A percentile compares a stretch with the other conserved stretches of the same genome.
phyloP scores from a whole-genome alignment of 345 rosid genomes.

The Corymbia maculata region DNA sequence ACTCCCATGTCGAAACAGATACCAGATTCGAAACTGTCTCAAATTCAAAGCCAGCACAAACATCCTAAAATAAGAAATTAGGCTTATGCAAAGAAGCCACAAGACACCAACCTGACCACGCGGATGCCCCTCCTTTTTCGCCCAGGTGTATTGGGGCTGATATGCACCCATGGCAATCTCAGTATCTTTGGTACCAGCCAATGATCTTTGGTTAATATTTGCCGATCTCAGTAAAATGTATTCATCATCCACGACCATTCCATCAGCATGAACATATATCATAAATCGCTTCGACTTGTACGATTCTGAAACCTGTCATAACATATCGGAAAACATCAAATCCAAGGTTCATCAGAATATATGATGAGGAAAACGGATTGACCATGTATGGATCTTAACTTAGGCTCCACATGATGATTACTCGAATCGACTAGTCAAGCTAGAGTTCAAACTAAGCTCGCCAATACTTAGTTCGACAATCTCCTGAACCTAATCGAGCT shows the following conservation, averaged over 20 bases:
- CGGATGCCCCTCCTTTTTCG: conserved; percentile 47
- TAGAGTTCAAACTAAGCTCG: neutral
- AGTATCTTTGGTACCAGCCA: conserved; percentile 94
- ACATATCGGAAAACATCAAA: neutral
- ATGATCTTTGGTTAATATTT: conserved; percentile 92
- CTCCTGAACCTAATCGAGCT: neutral
- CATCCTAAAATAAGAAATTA: neutral
- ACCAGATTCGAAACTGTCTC: neutral
- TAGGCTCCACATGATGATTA: neutral
- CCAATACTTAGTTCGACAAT: neutral
- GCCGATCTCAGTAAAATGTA: conserved; percentile 85
- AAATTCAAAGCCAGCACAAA: neutral
- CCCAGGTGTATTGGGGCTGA: conserved; percentile 83
- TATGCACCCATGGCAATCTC: conserved; percentile 97
- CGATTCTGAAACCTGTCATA: conserved; percentile 42
- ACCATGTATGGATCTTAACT: neutral
- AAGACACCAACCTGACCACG: conserved; percentile 61
- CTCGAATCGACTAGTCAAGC: neutral
- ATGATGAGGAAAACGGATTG: neutral
- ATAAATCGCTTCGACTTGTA: conserved; percentile 46
- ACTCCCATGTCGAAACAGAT: neutral
- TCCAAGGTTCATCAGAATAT: neutral
- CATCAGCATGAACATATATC: conserved; percentile 92
- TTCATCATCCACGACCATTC: conserved; percentile 92
- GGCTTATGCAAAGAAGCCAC: too few species aligned